Conservation (phyloP, 2,329 filamentous ascomycete genomes). For the Pseudogymnoascus sp. region DNA sequence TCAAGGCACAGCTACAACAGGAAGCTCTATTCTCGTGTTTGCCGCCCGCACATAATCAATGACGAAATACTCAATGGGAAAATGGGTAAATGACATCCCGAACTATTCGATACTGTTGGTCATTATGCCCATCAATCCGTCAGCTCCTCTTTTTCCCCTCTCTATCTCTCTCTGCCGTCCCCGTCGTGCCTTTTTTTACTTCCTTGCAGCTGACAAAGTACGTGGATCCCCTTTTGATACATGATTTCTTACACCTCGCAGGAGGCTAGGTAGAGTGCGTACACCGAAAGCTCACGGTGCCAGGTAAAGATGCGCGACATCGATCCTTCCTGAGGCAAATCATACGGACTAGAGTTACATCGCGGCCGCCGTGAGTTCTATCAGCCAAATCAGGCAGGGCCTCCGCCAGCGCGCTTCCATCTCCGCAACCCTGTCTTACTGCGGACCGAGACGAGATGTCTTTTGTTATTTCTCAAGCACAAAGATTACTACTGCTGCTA, state of each 20-base stretch:
- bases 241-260: conserved; percentile 4
- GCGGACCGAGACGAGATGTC: neutral
- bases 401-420: conserved; percentile 3
- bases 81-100: neutral
- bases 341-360: neutral
- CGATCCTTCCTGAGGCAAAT: conserved; percentile 1
- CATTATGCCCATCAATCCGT: neutral
- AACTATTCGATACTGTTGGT: neutral
- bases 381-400: neutral
- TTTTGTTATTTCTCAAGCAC: neutral
- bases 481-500: neutral
- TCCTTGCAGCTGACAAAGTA: neutral
- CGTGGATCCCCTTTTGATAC: neutral
- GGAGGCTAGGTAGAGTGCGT: conserved; percentile 4
- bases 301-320: conserved; percentile 5
- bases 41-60: conserved; percentile 8
- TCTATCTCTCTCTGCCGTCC: neutral
- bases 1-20: neutral
- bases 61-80: neutral
- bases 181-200: neutral
- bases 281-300: neutral
- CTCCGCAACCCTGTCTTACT: conserved; percentile 7
- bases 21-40: conserved; percentile 6
- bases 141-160: conserved; percentile 6
- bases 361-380: neutral